These are phyloP conservation scores for Chenopodium suecicum DNA, from an alignment of 148 eudicot genomes.

Conservation along the genomic window DNA sequence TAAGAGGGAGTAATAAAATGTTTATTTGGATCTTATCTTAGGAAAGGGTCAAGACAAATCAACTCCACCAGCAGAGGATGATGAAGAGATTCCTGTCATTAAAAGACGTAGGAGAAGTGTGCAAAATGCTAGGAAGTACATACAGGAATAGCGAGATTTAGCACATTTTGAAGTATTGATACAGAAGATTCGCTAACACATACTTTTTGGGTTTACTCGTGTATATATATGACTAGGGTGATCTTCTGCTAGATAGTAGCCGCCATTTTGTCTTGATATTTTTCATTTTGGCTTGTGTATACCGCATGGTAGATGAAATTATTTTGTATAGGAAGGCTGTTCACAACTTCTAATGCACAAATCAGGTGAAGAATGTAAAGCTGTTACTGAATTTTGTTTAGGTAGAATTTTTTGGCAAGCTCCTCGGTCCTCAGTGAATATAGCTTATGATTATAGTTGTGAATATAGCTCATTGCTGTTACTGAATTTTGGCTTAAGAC, in stretches of 20 bases:
- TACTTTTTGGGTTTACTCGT: neutral
- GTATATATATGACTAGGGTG: neutral
- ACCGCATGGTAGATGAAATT: neutral
- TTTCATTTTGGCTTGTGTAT: neutral
- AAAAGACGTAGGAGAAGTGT: slow-evolving; percentile 34
- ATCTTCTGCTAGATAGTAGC: neutral
- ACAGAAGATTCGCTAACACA: neutral
- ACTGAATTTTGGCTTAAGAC: no score
- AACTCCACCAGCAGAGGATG: neutral
- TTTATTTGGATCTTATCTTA: slow-evolving; percentile 8
- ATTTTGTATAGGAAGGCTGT: neutral
- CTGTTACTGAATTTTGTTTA: neutral
- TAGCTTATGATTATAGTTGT: no score
- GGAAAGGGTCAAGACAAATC: slow-evolving; percentile 24
- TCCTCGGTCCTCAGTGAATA: neutral
- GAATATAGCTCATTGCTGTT: no score
- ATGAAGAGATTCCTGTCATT: neutral
- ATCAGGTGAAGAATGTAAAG: neutral
- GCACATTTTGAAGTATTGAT: neutral
- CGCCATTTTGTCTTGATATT: neutral
- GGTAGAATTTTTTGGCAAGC: no score
- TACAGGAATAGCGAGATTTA: neutral
- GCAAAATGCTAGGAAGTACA: slow-evolving; percentile 4
- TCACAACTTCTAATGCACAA: neutral
- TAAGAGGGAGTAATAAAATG: neutral